phyloP scores from a whole-genome alignment of 2,329 filamentous ascomycete species.

The Pseudogymnoascus sp. region DNA sequence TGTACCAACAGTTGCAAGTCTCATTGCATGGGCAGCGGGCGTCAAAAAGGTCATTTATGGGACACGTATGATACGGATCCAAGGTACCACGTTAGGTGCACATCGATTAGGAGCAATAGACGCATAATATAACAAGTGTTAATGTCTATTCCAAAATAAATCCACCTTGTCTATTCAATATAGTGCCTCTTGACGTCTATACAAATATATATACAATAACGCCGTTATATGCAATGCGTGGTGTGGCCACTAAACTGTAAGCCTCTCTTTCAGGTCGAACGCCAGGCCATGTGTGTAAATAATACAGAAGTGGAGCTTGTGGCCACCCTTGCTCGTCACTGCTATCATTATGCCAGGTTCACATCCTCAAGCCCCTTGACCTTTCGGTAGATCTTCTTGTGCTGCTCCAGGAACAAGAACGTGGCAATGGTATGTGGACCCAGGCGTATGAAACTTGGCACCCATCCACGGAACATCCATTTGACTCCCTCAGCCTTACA shows the following conservation, averaged over 20 bases:
- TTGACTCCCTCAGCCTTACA: slow-evolving; percentile 61
- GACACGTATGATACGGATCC: not conserved
- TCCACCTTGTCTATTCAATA: not conserved
- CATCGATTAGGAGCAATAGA: not conserved
- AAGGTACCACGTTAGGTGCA: not conserved
- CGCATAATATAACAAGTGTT: not conserved
- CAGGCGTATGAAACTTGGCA: slow-evolving; percentile 62
- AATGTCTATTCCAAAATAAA: not conserved
- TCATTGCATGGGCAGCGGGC: slow-evolving; percentile 1
- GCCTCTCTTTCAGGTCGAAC: not conserved
- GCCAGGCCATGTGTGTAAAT: not conserved
- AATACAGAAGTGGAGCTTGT: not conserved
- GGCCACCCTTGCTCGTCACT: not conserved
- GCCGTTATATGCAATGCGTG: not conserved
- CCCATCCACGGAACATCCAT: slow-evolving; percentile 89
- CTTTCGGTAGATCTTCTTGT: slow-evolving; percentile 67
- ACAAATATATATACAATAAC: not conserved
- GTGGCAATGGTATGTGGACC: slow-evolving; percentile 79
- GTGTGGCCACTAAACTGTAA: slow-evolving; percentile 5
- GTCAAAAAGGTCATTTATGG: slow-evolving; percentile 5
- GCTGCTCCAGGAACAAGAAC: slow-evolving; percentile 78
- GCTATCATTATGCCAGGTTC: not conserved
- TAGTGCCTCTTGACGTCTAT: not conserved
- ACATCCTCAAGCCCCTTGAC: slow-evolving; percentile 28
- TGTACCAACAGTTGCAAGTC: not conserved